phyloP scores from a whole-genome alignment of 1,284 basidiomycete genomes.

The Ceratobasidium sp. region DNA sequence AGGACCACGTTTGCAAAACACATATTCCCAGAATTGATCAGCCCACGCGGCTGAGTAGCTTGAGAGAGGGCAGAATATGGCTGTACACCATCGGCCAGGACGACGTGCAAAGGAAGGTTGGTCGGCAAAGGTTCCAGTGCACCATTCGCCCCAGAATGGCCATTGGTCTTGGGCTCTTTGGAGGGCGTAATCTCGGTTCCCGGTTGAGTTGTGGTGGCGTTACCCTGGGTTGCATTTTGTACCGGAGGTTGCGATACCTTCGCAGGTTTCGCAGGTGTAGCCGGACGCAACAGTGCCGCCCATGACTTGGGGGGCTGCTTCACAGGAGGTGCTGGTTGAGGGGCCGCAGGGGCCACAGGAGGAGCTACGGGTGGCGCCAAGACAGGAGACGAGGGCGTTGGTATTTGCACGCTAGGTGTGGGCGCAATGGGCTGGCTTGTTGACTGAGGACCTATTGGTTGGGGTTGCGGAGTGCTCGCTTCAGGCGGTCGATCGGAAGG shows the following conservation, averaged over 20 bases:
- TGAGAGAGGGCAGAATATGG: slow-evolving; percentile 44
- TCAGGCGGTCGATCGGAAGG: background rate
- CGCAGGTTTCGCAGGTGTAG: slow-evolving; percentile 59
- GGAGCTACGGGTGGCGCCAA: slow-evolving; percentile 15
- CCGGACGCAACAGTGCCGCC: slow-evolving; percentile 76
- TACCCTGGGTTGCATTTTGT: slow-evolving; percentile 65
- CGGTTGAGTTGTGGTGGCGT: slow-evolving; percentile 52
- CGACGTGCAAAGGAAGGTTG: slow-evolving; percentile 56
- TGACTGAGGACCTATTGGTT: background rate
- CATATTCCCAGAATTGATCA: slow-evolving; percentile 97
- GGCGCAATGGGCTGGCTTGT: slow-evolving; percentile 48
- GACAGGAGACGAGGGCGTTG: slow-evolving; percentile 1
- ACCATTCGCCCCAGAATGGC: slow-evolving; percentile 60
- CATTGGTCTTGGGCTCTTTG: slow-evolving; percentile 62
- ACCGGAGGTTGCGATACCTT: slow-evolving; percentile 54
- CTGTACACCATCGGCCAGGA: slow-evolving; percentile 49
- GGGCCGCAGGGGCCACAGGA: slow-evolving; percentile 50
- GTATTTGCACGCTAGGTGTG: slow-evolving; percentile 32
- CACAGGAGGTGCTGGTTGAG: slow-evolving; percentile 57
- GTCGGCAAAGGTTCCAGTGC: slow-evolving; percentile 68
- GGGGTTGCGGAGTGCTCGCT: background rate
- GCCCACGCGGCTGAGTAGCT: slow-evolving; percentile 78
- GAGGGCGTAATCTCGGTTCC: slow-evolving; percentile 56
- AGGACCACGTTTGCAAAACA: slow-evolving; percentile 97
- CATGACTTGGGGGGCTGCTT: slow-evolving; percentile 72